phyloP scores from a whole-genome alignment of 306 rosid species.

The Prinsepia uniflora region DNA sequence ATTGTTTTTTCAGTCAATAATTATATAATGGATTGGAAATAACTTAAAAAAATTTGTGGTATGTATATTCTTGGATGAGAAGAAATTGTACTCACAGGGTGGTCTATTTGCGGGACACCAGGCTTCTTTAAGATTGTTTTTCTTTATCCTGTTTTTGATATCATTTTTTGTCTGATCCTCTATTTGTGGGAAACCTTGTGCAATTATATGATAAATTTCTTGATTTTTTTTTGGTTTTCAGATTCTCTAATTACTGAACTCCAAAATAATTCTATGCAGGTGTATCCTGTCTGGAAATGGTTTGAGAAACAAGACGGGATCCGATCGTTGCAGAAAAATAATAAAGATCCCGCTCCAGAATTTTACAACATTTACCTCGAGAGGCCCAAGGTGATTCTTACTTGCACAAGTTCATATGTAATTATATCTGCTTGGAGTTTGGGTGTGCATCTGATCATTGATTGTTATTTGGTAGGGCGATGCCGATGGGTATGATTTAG shows the following conservation, averaged over 20 bases:
- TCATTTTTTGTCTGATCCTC: no score
- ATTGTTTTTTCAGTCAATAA: not conserved
- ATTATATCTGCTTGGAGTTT: slow-evolving; percentile 11
- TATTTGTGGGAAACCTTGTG: not conserved
- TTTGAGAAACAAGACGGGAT: slow-evolving; percentile 99
- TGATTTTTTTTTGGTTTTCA: slow-evolving; percentile 1
- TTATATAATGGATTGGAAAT: no score
- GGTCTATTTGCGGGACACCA: no score
- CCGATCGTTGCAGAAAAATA: slow-evolving; percentile 85
- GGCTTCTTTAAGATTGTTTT: no score
- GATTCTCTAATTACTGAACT: not conserved
- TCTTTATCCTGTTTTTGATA: no score
- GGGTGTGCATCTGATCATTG: slow-evolving; percentile 7
- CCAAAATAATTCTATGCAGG: slow-evolving; percentile 40
- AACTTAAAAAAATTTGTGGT: no score
- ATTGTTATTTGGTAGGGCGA: slow-evolving; percentile 69
- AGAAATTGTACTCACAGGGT: no score
- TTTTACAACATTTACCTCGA: slow-evolving; percentile 96
- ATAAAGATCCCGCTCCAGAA: slow-evolving; percentile 94
- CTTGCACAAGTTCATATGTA: slow-evolving; percentile 25
- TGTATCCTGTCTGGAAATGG: slow-evolving; percentile 99
- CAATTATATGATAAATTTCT: not conserved
- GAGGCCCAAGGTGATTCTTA: slow-evolving; percentile 79
- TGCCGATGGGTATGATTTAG: slow-evolving; percentile 93
- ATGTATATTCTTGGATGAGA: no score